Evolutionary conservation across 306 rosid genomes (phyloP).

Genomic region (Astragalus glycyphyllos): DNA sequence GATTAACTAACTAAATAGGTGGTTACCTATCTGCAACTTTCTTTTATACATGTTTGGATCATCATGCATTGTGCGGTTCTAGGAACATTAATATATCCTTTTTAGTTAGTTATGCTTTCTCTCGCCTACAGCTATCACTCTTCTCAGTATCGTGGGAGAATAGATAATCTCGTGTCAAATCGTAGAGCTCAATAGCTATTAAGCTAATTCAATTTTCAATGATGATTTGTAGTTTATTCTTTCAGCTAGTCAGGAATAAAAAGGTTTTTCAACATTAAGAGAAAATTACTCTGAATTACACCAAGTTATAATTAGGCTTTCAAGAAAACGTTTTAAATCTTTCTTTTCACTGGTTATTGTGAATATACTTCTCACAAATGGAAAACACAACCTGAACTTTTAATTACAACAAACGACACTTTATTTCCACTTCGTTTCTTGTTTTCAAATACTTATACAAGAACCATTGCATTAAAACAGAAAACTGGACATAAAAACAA

Average conservation of each 20-base stretch:
- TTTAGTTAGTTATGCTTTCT: neutral
- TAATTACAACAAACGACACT: neutral
- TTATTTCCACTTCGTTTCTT: no score
- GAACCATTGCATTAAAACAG: neutral
- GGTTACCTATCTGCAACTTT: constrained; percentile 20
- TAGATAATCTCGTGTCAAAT: constrained; percentile 14
- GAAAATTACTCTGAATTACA: neutral
- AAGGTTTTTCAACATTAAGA: constrained; percentile 12
- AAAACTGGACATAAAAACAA: neutral
- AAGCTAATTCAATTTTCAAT: constrained; percentile 7
- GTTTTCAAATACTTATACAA: neutral
- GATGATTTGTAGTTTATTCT: constrained; percentile 29
- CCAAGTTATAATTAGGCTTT: neutral
- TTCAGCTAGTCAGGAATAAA: constrained; percentile 23
- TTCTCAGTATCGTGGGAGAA: neutral
- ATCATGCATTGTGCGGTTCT: constrained; percentile 7
- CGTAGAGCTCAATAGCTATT: constrained; percentile 17
- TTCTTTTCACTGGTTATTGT: constrained; percentile 20
- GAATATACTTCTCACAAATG: constrained; percentile 19
- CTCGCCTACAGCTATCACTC: neutral
- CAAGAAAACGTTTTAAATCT: neutral
- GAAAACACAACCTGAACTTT: neutral
- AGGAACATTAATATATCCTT: constrained; percentile 9
- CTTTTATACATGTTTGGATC: constrained; percentile 13
- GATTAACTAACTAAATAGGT: neutral